A percentile compares a stretch with the other conserved stretches of the same genome.
Conservation (phyloP, 805 yeast species). For the Groenewaldozyma salmanticensis region DNA sequence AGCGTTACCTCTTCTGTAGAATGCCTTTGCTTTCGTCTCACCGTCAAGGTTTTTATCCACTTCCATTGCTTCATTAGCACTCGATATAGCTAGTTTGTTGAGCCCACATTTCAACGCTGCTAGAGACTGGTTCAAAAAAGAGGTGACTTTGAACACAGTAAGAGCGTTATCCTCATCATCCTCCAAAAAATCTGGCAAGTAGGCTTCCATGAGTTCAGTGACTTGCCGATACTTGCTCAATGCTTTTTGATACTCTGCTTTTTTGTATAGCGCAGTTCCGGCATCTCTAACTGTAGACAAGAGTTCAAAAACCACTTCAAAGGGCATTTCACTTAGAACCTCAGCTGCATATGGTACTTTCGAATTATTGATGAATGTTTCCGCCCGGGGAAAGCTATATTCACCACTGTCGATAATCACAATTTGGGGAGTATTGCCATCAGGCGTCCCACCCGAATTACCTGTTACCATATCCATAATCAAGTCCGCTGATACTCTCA, state of each 20-base stretch:
- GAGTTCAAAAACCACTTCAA: slow-evolving; percentile 52
- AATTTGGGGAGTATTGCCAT: slow-evolving; percentile 61
- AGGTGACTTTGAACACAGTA: slow-evolving; percentile 43
- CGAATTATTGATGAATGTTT: slow-evolving; percentile 27
- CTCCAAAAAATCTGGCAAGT: slow-evolving; percentile 46
- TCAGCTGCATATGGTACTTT: slow-evolving; percentile 35
- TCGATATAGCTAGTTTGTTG: slow-evolving; percentile 43
- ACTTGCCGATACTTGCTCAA: slow-evolving; percentile 67
- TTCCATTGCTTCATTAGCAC: slow-evolving; percentile 59
- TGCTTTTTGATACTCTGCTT: slow-evolving; percentile 49
- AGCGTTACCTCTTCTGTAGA: slow-evolving; percentile 78
- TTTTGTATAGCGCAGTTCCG: slow-evolving; percentile 69
- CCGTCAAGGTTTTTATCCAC: slow-evolving; percentile 34
- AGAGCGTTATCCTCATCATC: slow-evolving; percentile 33
- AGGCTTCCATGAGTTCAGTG: slow-evolving; percentile 57
- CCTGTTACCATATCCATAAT: slow-evolving; percentile 53
- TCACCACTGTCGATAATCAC: slow-evolving; percentile 72
- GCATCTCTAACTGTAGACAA: slow-evolving; percentile 57
- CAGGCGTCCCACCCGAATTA: too few relatives aligned
- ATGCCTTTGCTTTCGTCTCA: slow-evolving; percentile 53
- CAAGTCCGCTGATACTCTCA: slow-evolving; percentile 68
- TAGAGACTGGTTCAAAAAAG: slow-evolving; percentile 64
- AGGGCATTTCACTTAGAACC: neutral
- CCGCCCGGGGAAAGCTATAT: slow-evolving; percentile 8
- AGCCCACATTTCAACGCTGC: slow-evolving; percentile 57